Conservation (phyloP, 2,329 filamentous ascomycete species). For the Alternaria alternata region DNA sequence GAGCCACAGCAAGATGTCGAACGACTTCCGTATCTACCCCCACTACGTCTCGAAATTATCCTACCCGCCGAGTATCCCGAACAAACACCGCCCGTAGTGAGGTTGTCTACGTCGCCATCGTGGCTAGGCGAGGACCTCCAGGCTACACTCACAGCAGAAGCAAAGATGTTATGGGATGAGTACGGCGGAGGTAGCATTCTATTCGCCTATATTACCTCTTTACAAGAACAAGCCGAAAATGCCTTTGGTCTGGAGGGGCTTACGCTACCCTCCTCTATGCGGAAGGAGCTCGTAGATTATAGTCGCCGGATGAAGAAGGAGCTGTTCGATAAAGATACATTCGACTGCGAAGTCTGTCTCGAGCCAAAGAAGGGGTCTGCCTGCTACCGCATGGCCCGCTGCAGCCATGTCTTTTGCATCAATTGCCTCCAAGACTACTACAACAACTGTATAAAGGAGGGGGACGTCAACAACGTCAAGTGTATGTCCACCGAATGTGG, state of each 20-base stretch:
- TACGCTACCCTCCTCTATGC: constrained; percentile 60
- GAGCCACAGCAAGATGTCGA: constrained; percentile 51
- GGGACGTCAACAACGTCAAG: constrained; percentile 78
- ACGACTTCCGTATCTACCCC: constrained; percentile 63
- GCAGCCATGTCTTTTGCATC: constrained; percentile 89
- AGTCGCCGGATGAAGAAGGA: constrained; percentile 76
- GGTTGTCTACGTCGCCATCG: constrained; percentile 57
- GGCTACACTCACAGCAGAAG: constrained; percentile 57
- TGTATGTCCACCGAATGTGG: constrained; percentile 80
- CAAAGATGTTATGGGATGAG: constrained; percentile 65
- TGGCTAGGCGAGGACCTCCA: constrained; percentile 63
- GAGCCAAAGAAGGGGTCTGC: constrained; percentile 87
- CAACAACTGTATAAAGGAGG: constrained; percentile 84
- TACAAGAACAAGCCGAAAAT: constrained; percentile 66
- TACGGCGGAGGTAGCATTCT: constrained; percentile 64
- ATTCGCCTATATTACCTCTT: constrained; percentile 67
- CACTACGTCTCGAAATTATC: constrained; percentile 61
- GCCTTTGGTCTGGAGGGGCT: constrained; percentile 62
- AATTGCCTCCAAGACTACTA: constrained; percentile 91
- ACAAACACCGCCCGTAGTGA: constrained; percentile 59
- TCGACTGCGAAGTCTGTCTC: constrained; percentile 86
- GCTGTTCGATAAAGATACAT: constrained; percentile 83
- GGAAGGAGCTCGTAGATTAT: constrained; percentile 78
- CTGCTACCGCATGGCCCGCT: constrained; percentile 84
- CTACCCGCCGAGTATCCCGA: constrained; percentile 66